phyloP scores from a whole-genome alignment of 1,284 basidiomycete species.

The Thecaphora thlaspeos region DNA sequence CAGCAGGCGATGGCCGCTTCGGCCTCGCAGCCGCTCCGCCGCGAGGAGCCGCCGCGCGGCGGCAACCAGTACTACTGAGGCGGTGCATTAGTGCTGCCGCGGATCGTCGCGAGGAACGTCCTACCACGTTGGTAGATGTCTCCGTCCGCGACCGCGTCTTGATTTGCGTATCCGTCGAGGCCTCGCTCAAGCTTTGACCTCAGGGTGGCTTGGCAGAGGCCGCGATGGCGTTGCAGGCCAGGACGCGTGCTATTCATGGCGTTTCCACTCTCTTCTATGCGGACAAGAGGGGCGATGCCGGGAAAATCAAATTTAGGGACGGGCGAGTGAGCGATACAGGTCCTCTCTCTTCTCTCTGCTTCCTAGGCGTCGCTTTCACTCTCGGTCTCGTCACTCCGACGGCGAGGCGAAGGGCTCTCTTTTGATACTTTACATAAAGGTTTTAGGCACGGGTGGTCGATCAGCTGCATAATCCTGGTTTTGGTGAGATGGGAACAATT shows the following conservation, averaged over 20 bases:
- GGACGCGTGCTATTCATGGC: no score
- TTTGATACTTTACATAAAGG: conserved; percentile 6
- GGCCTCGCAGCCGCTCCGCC: conserved; percentile 26
- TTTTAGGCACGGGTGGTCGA: neutral
- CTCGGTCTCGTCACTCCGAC: conserved; percentile 1
- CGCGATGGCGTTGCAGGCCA: no score
- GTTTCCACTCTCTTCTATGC: no score
- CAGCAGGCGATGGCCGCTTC: conserved; percentile 32
- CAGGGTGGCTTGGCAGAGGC: no score
- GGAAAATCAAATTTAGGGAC: no score
- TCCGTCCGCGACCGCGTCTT: neutral
- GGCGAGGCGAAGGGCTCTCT: conserved; percentile 4
- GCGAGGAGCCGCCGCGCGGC: conserved; percentile 30
- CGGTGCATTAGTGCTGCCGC: no score
- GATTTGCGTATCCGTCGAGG: neutral
- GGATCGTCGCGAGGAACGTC: no score
- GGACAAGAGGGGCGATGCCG: no score
- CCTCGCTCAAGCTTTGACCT: no score
- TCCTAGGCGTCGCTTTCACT: conserved; percentile 2
- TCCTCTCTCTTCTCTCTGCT: no score
- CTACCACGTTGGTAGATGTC: no score
- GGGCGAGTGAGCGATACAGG: no score
- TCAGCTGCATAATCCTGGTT: conserved; percentile 2
- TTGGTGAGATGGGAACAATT: conserved; percentile 4
- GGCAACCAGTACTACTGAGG: conserved; percentile 23